A percentile compares a stretch with the other conserved stretches of the same genome.
Conservation (phyloP, 352 stramenopile genomes). For the Phytophthora cajani region DNA sequence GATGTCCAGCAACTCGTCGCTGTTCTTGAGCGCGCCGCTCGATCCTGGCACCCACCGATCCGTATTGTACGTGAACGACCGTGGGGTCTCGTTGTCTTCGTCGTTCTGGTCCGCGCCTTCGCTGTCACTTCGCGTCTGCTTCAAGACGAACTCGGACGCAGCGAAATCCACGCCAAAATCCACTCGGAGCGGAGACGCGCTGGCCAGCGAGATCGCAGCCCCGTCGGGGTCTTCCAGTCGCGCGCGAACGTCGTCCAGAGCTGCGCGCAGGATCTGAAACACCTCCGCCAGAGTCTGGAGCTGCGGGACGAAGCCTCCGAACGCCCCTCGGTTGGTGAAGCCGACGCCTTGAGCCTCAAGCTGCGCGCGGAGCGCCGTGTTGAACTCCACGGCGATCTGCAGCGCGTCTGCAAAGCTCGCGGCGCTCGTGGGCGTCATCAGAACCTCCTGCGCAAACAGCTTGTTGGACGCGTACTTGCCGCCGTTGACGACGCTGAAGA, state of each 20-base stretch:
- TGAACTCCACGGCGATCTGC: constrained; percentile 64
- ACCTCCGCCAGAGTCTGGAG: constrained; percentile 65
- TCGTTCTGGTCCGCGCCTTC: constrained; percentile 13
- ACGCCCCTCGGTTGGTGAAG: constrained; percentile 63
- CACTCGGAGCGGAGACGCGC: constrained; percentile 47
- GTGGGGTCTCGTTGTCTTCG: constrained; percentile 12
- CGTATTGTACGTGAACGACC: constrained; percentile 67
- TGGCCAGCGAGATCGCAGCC: constrained; percentile 36
- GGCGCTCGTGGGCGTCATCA: constrained; percentile 59
- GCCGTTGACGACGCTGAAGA: constrained; percentile 80
- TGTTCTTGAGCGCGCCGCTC: constrained; percentile 53
- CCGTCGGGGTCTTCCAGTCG: constrained; percentile 41
- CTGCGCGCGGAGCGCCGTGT: constrained; percentile 41
- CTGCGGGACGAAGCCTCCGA: constrained; percentile 70
- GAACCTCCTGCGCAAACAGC: constrained; percentile 71
- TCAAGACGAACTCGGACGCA: constrained; percentile 60
- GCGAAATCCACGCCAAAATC: constrained; percentile 75
- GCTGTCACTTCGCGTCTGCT: neutral
- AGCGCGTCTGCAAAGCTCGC: constrained; percentile 67
- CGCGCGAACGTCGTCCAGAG: constrained; percentile 48
- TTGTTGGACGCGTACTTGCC: constrained; percentile 71
- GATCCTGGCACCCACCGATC: constrained; percentile 69
- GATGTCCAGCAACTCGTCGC: constrained; percentile 70
- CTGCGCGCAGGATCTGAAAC: constrained; percentile 61
- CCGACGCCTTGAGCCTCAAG: constrained; percentile 62